phyloP scores from a whole-genome alignment of 75 land plant species.

The Picea sitchensis region DNA sequence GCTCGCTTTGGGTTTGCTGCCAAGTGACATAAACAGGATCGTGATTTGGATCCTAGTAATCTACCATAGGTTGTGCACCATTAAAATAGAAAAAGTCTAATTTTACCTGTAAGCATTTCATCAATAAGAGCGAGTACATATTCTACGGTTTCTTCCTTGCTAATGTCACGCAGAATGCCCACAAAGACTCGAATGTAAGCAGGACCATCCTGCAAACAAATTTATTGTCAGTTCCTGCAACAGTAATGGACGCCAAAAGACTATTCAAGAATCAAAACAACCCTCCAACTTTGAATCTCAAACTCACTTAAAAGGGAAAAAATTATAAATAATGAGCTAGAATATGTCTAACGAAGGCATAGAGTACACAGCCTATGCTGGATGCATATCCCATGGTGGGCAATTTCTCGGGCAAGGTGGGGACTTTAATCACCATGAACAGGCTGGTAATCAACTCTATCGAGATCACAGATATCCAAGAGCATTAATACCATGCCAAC shows the following conservation, averaged over 20 bases:
- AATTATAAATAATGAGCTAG: too few species aligned
- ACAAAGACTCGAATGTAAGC: conserved; percentile 79
- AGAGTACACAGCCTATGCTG: too few species aligned
- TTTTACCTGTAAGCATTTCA: conserved; percentile 89
- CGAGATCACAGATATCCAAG: too few species aligned
- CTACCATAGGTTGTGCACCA: background rate
- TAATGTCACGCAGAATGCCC: conserved; percentile 73
- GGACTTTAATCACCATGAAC: too few species aligned
- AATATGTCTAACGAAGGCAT: too few species aligned
- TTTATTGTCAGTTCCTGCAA: conserved; percentile 5
- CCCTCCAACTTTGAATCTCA: too few species aligned
- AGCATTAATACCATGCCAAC: too few species aligned
- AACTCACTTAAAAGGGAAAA: too few species aligned
- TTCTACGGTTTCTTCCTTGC: conserved; percentile 91
- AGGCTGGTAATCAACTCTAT: too few species aligned
- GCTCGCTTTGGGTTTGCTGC: conserved; percentile 92
- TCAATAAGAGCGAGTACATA: conserved; percentile 91
- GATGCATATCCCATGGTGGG: too few species aligned
- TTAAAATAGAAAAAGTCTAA: background rate
- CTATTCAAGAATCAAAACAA: too few species aligned
- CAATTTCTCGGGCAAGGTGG: too few species aligned
- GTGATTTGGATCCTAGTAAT: background rate
- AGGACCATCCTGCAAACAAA: conserved; percentile 77
- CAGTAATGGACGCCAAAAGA: background rate
- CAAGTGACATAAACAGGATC: conserved; percentile 6